Evolutionary conservation across 2,329 filamentous ascomycete species (phyloP).

Genomic region (Trichoderma citrinoviride): DNA sequence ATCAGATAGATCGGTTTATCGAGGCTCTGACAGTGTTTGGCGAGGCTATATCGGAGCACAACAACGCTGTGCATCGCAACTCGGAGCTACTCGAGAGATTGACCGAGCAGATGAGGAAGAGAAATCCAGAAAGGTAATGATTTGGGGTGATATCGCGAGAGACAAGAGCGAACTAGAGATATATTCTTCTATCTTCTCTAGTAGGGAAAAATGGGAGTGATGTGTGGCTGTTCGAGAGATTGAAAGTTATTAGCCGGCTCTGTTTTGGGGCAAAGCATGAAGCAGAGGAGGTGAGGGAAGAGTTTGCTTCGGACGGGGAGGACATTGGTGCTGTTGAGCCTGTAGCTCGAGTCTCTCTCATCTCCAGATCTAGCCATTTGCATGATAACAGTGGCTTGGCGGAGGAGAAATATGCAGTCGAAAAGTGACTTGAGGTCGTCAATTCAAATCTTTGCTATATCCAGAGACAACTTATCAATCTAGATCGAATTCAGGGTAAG

Average conservation of each 20-base stretch:
- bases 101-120: neutral
- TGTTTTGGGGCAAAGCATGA: neutral
- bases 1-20: neutral
- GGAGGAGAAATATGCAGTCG: neutral
- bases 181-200: no score
- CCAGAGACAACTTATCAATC: neutral
- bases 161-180: neutral
- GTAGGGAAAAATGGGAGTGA: neutral
- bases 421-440: no score
- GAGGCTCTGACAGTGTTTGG: neutral
- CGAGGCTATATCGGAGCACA: neutral
- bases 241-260: no score
- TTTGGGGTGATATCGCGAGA: neutral
- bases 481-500: no score
- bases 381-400: neutral
- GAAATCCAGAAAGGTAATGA: neutral
- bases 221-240: neutral
- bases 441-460: neutral
- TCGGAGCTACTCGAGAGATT: neutral
- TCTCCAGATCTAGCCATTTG: neutral
- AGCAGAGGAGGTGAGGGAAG: neutral
- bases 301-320: neutral
- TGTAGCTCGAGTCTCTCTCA: neutral
- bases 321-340: neutral
- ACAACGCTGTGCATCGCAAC: neutral